Evolutionary conservation across 257 asterid species (phyloP), one percentile per base, ranked within the genome.

Genomic region (Gentiana macrophylla): DNA sequence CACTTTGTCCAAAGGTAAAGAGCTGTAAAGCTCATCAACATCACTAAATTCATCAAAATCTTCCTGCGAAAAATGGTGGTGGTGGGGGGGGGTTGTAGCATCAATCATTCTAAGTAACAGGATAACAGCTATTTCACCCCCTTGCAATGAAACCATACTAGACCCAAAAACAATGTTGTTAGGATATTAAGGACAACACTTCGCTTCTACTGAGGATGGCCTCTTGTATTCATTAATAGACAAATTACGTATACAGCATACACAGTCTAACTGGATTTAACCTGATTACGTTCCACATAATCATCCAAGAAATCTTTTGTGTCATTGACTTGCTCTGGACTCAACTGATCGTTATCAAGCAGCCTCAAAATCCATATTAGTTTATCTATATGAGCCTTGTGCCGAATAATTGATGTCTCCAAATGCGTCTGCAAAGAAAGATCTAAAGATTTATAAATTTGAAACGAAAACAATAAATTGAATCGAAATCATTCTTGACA

Each of bases 241-340:
- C 50, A 55, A 44, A 45, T 3, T 55, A 38, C 9, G 55, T n/a
- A 35, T 47, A 38, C 60, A 52, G 48, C 43, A 50, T 54, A 32
- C 43, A 37, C 12, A 6, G 3, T 5, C 32, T 1, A 45, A 34
- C 45, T 53, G 53, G 63, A 41, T 52, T 35, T 55, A 50, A 92
- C 99, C 95, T 92, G 99, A 76, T 92, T 92, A 67, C 99, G 89
- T 67, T 92, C 99, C 59, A 92, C 97, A 60, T 88, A 92, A 80
- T 88, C 99, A 34, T 92, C 99, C 82, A 92, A 74, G 85, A 92
- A 92, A 71, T 92, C 99, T 78, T 88, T 92, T 37, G 85, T 97
- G 60, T 92, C 99, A 8, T 92, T 92, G 77, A 92, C 99, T 82
- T 85, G 91, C 73, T 92, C 99, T 15, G 97, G 91, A 71, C 97